phyloP scores from a whole-genome alignment of 1,284 basidiomycete genomes.

The Naganishia cerealis region DNA sequence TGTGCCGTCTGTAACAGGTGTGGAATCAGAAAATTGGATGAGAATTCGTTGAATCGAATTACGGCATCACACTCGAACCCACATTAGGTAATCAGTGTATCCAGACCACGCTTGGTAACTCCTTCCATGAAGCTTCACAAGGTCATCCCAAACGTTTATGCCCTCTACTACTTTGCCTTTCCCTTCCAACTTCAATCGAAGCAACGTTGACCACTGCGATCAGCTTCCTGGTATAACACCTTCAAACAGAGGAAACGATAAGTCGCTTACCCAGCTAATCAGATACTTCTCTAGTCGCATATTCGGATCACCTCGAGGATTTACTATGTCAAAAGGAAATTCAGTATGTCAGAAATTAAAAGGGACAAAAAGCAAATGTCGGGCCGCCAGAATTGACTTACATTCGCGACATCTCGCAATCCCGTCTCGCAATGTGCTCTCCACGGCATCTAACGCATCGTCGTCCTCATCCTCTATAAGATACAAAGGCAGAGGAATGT shows the following conservation, averaged over 20 bases:
- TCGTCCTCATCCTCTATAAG: conserved; percentile 15
- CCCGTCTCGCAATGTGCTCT: conserved; percentile 28
- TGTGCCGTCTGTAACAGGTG: conserved; percentile 58
- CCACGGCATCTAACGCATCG: conserved; percentile 28
- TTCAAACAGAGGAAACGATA: background rate
- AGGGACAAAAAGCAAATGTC: background rate
- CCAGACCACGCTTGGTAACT: conserved; percentile 42
- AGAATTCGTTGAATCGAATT: background rate
- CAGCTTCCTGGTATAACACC: background rate
- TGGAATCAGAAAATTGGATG: background rate
- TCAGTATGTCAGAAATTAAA: background rate
- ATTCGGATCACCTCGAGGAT: conserved; percentile 58
- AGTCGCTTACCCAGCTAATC: conserved; percentile 61
- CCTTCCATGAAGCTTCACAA: conserved; percentile 35
- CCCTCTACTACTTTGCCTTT: conserved; percentile 41
- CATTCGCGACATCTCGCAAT: conserved; percentile 19
- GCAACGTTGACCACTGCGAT: background rate
- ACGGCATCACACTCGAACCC: conserved; percentile 30
- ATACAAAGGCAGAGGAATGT: background rate
- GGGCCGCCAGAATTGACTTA: background rate
- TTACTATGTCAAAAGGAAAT: background rate
- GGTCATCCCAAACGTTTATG: conserved; percentile 39
- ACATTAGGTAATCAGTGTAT: conserved; percentile 51
- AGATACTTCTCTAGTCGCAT: conserved; percentile 79
- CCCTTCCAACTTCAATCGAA: conserved; percentile 41